These are phyloP conservation scores for Dioszegia hungarica DNA, from an alignment of 768 basidiomycete species.

Conservation along the genomic window DNA sequence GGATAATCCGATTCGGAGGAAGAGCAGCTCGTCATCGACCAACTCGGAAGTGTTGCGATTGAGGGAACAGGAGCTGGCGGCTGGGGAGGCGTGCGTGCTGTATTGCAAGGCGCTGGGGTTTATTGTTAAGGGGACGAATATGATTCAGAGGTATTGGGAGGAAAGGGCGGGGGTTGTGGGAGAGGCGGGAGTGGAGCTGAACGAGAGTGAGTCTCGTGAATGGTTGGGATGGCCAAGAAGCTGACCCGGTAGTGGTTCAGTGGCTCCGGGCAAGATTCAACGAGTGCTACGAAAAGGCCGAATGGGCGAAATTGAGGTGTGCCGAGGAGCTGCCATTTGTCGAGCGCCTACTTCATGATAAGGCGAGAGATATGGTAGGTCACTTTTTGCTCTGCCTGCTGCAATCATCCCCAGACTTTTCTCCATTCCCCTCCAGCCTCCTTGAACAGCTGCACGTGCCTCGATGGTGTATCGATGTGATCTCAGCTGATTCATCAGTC, in stretches of 20 bases:
- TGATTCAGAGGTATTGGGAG: conserved; percentile 59
- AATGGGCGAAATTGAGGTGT: conserved; percentile 52
- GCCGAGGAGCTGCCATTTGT: conserved; percentile 71
- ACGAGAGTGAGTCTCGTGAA: conserved; percentile 54
- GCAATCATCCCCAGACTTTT: background rate
- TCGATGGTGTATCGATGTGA: too few species aligned
- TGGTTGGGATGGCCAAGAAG: background rate
- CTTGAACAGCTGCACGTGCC: too few species aligned
- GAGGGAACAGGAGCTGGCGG: conserved; percentile 31
- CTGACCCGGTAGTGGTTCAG: conserved; percentile 49
- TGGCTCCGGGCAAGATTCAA: conserved; percentile 95
- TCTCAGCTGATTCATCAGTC: conserved; percentile 60
- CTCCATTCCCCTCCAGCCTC: too few species aligned
- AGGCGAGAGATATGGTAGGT: conserved; percentile 75
- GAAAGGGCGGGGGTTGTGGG: background rate
- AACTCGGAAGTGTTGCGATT: conserved; percentile 32
- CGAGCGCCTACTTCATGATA: conserved; percentile 88
- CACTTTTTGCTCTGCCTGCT: background rate
- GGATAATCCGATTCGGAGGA: conserved; percentile 29
- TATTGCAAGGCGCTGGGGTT: conserved; percentile 64
- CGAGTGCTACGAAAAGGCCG: conserved; percentile 87
- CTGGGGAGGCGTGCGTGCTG: conserved; percentile 46
- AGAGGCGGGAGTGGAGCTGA: conserved; percentile 51
- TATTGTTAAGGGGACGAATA: conserved; percentile 85
- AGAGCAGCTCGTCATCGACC: conserved; percentile 41